phyloP scores from a whole-genome alignment of 345 rosid genomes.

The Eucalyptus cloeziana region DNA sequence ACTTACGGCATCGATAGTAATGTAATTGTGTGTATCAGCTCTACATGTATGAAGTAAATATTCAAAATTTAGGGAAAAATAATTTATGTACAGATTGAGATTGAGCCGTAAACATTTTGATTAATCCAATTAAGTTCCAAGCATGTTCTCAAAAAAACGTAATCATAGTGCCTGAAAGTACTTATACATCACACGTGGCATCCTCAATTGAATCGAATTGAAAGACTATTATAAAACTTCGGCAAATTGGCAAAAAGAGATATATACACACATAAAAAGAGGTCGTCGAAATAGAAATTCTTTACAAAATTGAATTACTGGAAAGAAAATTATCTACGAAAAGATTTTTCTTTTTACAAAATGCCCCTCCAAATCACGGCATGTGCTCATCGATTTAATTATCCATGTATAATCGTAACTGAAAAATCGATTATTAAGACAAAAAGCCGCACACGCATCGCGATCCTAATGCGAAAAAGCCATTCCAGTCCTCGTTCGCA shows the following conservation, averaged over 20 bases:
- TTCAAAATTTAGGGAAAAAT: not conserved
- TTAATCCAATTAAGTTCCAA: not conserved
- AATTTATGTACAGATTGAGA: rapidly evolving
- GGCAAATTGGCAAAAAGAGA: not conserved
- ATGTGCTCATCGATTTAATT: not conserved
- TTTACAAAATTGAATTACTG: not conserved
- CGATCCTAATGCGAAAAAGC: not conserved
- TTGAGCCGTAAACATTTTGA: rapidly evolving
- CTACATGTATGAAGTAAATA: rapidly evolving
- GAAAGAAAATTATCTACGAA: not conserved
- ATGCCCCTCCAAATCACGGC: not conserved
- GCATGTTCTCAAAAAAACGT: rapidly evolving
- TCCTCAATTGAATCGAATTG: too few species aligned
- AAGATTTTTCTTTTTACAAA: not conserved
- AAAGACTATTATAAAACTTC: not conserved
- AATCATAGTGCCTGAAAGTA: not conserved
- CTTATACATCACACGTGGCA: rapidly evolving
- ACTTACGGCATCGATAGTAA: not conserved
- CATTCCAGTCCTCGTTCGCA: not conserved
- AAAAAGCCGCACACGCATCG: not conserved
- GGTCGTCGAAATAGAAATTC: rapidly evolving
- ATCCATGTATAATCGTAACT: not conserved
- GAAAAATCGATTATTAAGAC: not conserved
- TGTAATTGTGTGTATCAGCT: not conserved
- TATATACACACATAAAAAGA: too few species aligned